Evolutionary conservation across 495 filamentous ascomycete genomes (phyloP), one percentile per base, ranked within the genome.

Genomic region (Podospora sp.): DNA sequence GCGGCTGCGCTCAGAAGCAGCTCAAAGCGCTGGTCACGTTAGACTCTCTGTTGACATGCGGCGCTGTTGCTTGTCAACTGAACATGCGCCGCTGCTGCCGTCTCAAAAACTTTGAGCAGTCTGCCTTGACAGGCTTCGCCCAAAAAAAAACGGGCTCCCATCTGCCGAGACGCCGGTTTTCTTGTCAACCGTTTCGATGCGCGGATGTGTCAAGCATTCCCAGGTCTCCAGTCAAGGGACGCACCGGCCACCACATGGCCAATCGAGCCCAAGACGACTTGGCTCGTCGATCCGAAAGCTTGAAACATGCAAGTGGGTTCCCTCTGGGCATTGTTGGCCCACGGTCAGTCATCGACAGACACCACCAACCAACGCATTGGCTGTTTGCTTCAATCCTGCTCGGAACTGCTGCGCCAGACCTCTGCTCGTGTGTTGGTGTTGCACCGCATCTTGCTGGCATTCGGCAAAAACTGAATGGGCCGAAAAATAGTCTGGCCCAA

Each of bases 401-500:
- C n/a, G n/a, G n/a, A n/a, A n/a, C n/a, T n/a, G n/a, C n/a, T n/a
- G n/a, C n/a, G n/a, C n/a, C n/a, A n/a, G n/a, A n/a, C n/a, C n/a
- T n/a, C n/a, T n/a, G n/a, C n/a, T n/a, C n/a, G 29, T 33, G 5
- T 11, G 12, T 46, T 46, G 40, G 40, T 46, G 40, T 46, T 46
- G 40, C 40, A 46, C 40, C 9, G 40, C 40, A 46, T 46, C 40
- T n/a, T 18, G 9, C 40, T 46, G 40, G 40, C 8, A 55, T 22
- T 22, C n/a, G 52, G 52, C 24, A 55, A 55, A 55, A 55, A 46
- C 40, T 18, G 53, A 57, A 24, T 27, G n/a, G 53, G 4, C n/a
- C 53, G 26, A 24, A 24, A 26, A 24, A 26, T 16, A 21, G 57
- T 20, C 2, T 21, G 14, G 14, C 25, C 29, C 57, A 29, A 35